Percentiles rank a stretch among this genome's conserved stretches.
Evolutionary conservation across 1,284 basidiomycete genomes (phyloP).

Genomic region (Xerocomus minutiporus): DNA sequence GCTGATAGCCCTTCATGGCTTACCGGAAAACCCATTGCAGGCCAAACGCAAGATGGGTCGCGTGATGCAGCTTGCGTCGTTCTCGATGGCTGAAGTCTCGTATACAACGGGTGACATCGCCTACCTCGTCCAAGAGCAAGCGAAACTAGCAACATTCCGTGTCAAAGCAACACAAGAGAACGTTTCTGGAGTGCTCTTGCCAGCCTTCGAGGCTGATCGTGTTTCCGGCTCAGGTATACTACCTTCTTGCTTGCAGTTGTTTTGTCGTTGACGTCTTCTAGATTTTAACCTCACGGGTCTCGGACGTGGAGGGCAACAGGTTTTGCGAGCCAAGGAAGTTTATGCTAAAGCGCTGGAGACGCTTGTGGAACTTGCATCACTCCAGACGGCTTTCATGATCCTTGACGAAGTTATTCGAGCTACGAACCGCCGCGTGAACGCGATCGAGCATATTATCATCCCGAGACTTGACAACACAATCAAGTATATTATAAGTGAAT

Average conservation of each 20-base stretch:
- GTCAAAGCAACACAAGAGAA: conserved; percentile 98
- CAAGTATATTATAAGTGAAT: conserved; percentile 91
- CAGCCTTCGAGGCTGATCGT: conserved; percentile 89
- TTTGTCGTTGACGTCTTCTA: conserved; percentile 29
- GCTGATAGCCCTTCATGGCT: not conserved
- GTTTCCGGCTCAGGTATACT: conserved; percentile 71
- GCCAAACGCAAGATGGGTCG: conserved; percentile 99
- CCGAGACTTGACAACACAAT: conserved; percentile 96
- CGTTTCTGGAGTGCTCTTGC: conserved; percentile 95
- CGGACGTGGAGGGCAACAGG: conserved; percentile 94
- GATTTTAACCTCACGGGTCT: conserved; percentile 99
- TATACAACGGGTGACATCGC: conserved; percentile 97
- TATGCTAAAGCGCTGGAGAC: conserved; percentile 98
- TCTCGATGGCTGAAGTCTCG: conserved; percentile 97
- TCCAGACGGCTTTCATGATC: conserved; percentile 98
- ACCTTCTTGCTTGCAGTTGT: not conserved
- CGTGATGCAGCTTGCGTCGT: conserved; percentile 97
- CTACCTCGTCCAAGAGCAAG: conserved; percentile 91
- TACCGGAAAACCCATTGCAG: conserved; percentile 37
- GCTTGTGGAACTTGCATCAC: conserved; percentile 92
- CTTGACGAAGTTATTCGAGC: conserved; percentile 98
- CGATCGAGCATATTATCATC: conserved; percentile 97
- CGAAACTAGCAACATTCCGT: conserved; percentile 86
- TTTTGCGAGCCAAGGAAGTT: conserved; percentile 88
- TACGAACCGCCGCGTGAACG: conserved; percentile 97